phyloP scores from a whole-genome alignment of 2,329 filamentous ascomycete species.

The Lasiodiplodia sp. region DNA sequence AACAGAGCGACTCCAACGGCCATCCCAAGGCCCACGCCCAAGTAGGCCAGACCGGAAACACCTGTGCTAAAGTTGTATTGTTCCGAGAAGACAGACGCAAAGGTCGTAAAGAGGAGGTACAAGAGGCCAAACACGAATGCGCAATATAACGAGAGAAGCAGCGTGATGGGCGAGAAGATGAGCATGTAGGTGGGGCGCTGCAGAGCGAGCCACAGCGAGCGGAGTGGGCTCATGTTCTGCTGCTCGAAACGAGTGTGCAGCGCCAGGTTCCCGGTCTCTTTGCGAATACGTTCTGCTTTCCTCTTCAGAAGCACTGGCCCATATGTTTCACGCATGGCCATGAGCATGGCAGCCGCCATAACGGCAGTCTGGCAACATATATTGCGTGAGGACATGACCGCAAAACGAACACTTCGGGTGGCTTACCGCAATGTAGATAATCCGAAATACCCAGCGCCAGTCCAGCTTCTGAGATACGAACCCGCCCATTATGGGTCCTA shows the following conservation, averaged over 20 bases:
- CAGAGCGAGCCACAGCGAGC: slow-evolving; percentile 33
- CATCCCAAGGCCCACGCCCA: slow-evolving; percentile 39
- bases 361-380: neutral
- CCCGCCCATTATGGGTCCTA: slow-evolving; percentile 46
- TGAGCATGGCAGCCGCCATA: neutral
- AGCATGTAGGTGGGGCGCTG: slow-evolving; percentile 39
- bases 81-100: slow-evolving; percentile 29
- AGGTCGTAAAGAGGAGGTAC: slow-evolving; percentile 35
- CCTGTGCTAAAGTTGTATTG: slow-evolving; percentile 16
- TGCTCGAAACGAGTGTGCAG: slow-evolving; percentile 52
- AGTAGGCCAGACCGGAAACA: slow-evolving; percentile 16
- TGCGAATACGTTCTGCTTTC: slow-evolving; percentile 65
- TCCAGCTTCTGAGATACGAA: neutral
- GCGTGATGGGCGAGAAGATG: slow-evolving; percentile 35
- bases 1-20: neutral
- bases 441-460: slow-evolving; percentile 4
- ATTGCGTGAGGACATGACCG: no score
- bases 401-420: no score
- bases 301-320: slow-evolving; percentile 52
- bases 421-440: no score
- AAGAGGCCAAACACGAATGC: slow-evolving; percentile 33
- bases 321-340: slow-evolving; percentile 62
- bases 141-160: slow-evolving; percentile 31
- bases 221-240: neutral
- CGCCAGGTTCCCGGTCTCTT: slow-evolving; percentile 59